Evolutionary conservation across 2,329 filamentous ascomycete genomes (phyloP), one percentile per base, ranked within the genome.

Genomic region (Podosphaera leucotricha): DNA sequence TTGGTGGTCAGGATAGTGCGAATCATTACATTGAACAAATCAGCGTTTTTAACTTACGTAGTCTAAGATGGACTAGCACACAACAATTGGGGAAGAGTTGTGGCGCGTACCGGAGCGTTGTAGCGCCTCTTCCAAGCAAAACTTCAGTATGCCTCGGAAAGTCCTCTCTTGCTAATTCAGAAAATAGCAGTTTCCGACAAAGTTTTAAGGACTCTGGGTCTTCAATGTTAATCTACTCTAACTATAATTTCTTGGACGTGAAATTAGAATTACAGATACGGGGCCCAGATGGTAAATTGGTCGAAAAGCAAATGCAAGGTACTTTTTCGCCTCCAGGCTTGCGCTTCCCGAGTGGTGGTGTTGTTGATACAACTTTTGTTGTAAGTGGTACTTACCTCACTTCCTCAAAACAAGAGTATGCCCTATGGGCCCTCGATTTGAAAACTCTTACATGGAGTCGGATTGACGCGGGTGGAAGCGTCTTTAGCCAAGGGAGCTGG

Each of bases 21-120:
- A 98, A 98, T 59, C 86, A 93, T 59, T 98, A 98, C 57, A 98
- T 98, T 52, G 87, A 98, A 61, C 85, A 98, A 61, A 92, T 98
- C 50, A 95, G 85, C 58, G 84, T 98, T 2, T 98, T 98, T 66
- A 98, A 98, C 55, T 66, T 98, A 21, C 75, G 90, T 41, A 94
- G 84, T 58, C 64, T 95, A 47, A 92, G 90, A 62, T 98, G 90
- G 90, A 93, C 84, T 1, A 83, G 81, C 16, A 94, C 85, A 1
- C 82, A 83, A 50, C 68, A 77, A 1, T 67, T 95, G 39, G 86
- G 85, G 43, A 83, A 87, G 60, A 93, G 84, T 55, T 98, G 90
- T 58, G 90, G 90, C 49, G 90, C 90, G 1, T 98, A 98, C 60
- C 77, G 90, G 50, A 94, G 86, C 58, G 90, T 98, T 16, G 86